Evolutionary conservation across 129 eudicot genomes (phyloP).

Genomic region (Tanacetum coccineum): DNA sequence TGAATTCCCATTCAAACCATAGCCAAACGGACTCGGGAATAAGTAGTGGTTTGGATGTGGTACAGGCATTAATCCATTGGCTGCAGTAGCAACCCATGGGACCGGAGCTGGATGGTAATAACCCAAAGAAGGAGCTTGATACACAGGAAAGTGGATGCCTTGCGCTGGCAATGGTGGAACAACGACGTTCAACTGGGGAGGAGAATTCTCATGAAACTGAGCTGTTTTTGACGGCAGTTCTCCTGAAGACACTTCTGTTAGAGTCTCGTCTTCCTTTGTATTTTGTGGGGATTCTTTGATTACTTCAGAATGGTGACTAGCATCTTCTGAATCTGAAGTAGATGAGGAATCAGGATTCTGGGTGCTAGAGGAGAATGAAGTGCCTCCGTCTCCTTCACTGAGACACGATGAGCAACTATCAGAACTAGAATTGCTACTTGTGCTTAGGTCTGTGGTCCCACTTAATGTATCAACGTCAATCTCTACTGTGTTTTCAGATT

Average conservation of each 20-base stretch:
- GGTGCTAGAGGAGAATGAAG: too few relatives aligned
- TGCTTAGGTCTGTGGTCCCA: constrained; percentile 42
- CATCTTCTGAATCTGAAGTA: too few relatives aligned
- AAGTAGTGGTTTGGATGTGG: constrained; percentile 73
- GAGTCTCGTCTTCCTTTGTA: constrained; percentile 27
- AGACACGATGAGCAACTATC: too few relatives aligned
- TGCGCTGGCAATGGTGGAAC: constrained; percentile 52
- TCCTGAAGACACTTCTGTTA: too few relatives aligned
- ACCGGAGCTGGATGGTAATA: constrained; percentile 58
- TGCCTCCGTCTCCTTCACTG: too few relatives aligned
- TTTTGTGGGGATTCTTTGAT: constrained; percentile 39
- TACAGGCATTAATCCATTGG: constrained; percentile 54
- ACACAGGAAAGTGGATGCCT: constrained; percentile 55
- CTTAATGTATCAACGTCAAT: constrained; percentile 29
- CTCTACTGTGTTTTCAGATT: constrained; percentile 16
- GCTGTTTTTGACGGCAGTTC: constrained; percentile 28
- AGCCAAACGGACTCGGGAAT: constrained; percentile 55
- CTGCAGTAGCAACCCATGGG: constrained; percentile 54
- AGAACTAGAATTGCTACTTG: too few relatives aligned
- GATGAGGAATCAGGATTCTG: too few relatives aligned
- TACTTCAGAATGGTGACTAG: too few relatives aligned
- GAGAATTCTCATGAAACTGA: constrained; percentile 25
- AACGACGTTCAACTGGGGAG: constrained; percentile 39
- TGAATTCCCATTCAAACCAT: constrained; percentile 54
- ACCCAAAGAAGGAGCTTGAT: constrained; percentile 59